These are phyloP conservation scores for Chamaecrista fasciculata DNA, from an alignment of 306 rosid species.

Conservation along the genomic window DNA sequence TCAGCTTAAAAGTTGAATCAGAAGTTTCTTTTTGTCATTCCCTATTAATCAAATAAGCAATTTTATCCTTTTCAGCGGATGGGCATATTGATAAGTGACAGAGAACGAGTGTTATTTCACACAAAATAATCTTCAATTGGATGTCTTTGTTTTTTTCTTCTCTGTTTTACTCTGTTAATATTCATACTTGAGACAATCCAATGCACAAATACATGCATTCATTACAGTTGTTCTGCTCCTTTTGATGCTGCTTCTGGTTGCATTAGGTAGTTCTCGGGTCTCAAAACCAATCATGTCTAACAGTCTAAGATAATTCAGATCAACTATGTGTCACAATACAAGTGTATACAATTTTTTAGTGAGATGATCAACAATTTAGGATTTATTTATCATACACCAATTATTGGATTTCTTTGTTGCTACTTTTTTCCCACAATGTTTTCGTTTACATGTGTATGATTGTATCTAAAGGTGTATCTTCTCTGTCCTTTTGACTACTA, in stretches of 20 bases:
- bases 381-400: neutral
- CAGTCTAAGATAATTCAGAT: neutral
- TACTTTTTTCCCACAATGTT: neutral
- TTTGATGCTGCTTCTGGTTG: conserved; percentile 1
- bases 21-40: conserved; percentile 1
- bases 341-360: neutral
- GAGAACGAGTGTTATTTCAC: neutral
- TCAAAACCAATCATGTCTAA: neutral
- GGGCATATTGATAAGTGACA: neutral
- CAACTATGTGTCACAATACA: neutral
- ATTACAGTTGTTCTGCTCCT: neutral
- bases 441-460: neutral
- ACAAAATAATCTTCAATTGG: neutral
- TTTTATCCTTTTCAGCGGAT: neutral
- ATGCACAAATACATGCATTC: neutral
- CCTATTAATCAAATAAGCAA: neutral
- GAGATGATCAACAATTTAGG: neutral
- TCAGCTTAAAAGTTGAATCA: conserved; percentile 2
- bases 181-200: conserved; percentile 7
- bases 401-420: conserved; percentile 2
- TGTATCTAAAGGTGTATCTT: neutral
- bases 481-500: too few relatives aligned
- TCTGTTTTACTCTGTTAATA: neutral
- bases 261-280: conserved; percentile 3
- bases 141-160: neutral